Evolutionary conservation across 345 rosid genomes (phyloP).

Genomic region (Citrus maxima): DNA sequence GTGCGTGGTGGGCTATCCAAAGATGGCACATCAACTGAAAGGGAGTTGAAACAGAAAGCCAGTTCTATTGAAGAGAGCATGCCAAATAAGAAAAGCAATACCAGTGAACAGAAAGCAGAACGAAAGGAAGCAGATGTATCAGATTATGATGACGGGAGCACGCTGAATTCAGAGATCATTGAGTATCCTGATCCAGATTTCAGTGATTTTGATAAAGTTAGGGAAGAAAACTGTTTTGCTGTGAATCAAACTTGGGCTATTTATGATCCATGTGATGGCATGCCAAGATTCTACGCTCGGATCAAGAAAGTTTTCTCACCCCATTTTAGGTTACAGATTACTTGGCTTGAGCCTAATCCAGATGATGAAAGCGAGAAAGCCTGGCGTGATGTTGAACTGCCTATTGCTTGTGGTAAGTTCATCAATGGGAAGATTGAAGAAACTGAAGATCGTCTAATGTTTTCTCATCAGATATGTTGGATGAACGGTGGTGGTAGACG

Average conservation of each 20-base stretch:
- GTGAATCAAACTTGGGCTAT: constrained; percentile 79
- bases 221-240: constrained; percentile 47
- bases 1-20: constrained; percentile 16
- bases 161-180: neutral
- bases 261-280: constrained; percentile 68
- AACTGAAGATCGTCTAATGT: constrained; percentile 48
- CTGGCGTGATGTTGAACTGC: constrained; percentile 44
- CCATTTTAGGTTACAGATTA: constrained; percentile 56
- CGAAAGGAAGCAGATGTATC: constrained; percentile 20
- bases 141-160: constrained; percentile 14
- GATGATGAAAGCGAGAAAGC: constrained; percentile 27
- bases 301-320: constrained; percentile 50
- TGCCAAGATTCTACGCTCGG: constrained; percentile 83
- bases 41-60: constrained; percentile 23
- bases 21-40: constrained; percentile 21
- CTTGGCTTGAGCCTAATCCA: constrained; percentile 73
- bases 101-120: constrained; percentile 18
- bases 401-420: constrained; percentile 68
- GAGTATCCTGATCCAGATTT: constrained; percentile 73
- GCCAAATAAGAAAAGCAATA: constrained; percentile 22
- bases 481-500: constrained; percentile 12
- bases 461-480: constrained; percentile 56
- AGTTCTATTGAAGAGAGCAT: constrained; percentile 24
- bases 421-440: constrained; percentile 31
- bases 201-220: constrained; percentile 51